Evolutionary conservation across 352 stramenopile species (phyloP).

Genomic region (Phytophthora sp.): DNA sequence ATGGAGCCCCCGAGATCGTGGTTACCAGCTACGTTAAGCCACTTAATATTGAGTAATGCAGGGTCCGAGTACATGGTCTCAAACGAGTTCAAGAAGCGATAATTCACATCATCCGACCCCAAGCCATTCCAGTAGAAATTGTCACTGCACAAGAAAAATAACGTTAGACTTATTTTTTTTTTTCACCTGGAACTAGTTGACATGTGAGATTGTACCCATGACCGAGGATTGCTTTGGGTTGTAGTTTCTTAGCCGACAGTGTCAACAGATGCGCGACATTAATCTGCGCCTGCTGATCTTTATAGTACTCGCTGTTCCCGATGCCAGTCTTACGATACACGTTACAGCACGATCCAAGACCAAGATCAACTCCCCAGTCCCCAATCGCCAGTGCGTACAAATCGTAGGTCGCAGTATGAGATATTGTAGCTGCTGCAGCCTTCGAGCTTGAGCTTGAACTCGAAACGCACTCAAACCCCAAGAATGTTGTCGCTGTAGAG

Average conservation of each 20-base stretch:
- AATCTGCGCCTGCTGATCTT: slow-evolving; percentile 71
- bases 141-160: slow-evolving; percentile 32
- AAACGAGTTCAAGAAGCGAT: slow-evolving; percentile 72
- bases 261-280: slow-evolving; percentile 68
- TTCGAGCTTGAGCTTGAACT: slow-evolving; percentile 14
- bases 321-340: slow-evolving; percentile 67
- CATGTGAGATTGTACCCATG: slow-evolving; percentile 55
- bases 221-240: slow-evolving; percentile 64
- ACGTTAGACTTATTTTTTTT: not conserved
- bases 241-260: slow-evolving; percentile 64
- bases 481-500: slow-evolving; percentile 41
- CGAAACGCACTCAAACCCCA: slow-evolving; percentile 52
- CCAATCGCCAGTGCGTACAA: slow-evolving; percentile 74
- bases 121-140: slow-evolving; percentile 82
- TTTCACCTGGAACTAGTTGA: not conserved
- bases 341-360: slow-evolving; percentile 75
- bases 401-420: slow-evolving; percentile 47
- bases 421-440: slow-evolving; percentile 35
- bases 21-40: slow-evolving; percentile 76
- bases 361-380: slow-evolving; percentile 70
- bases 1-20: slow-evolving; percentile 77
- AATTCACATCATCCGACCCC: slow-evolving; percentile 64
- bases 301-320: slow-evolving; percentile 67
- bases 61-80: slow-evolving; percentile 67
- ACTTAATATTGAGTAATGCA: slow-evolving; percentile 59